Base-by-base conservation (phyloP, 140 eudicot species). In the Bidens hawaiensis region DNA sequence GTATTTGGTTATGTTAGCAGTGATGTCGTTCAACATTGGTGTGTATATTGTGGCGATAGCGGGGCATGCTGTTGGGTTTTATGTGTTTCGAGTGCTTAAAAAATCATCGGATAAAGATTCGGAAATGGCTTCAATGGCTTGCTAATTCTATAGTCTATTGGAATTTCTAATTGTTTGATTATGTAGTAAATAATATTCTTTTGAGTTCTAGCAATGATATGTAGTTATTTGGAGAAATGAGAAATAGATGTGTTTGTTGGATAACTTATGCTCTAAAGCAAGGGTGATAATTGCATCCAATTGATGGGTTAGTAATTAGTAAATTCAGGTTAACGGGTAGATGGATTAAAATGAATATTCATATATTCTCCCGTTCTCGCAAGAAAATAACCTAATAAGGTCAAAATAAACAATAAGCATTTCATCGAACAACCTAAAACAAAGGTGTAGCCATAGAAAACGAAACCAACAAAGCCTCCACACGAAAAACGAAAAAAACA, bases 1-100 rank as follows among this genome's bases (percentile, higher is more conserved):
- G 15, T 90, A 87, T 64, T 12, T 84, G 74, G 86, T 90, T 6
- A 84, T 90, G 85, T 75, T 90, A 51, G 78, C 96, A 2, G 81
- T 90, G 6, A 87, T 87, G 94, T 80, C 94, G 13, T 90, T 84
- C 27, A 90, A 90, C 40, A 83, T 55, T 40, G 97, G 94, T 24
- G 85, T 87, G 2, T 87, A 87, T 52, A 13, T 90, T 4, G 81
- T 74, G 26, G 96, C 91, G n/a, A 41, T 87, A 40, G 74, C 55
- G 0, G 97, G 96, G 12, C 96, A 84, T 68, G 79, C 74, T 15
- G 18, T 84, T 8, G 97, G 96, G 33, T 90, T 79, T 59, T 72
- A 69, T 62, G 25, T 87, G 47, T 87, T 90, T 18, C 56, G 85
- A 53, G 74, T 70, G 51, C 82, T 74, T 17, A 73, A 43, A 10